Conservation (phyloP, 2,329 filamentous ascomycete genomes). For the Cladophialophora bantiana region DNA sequence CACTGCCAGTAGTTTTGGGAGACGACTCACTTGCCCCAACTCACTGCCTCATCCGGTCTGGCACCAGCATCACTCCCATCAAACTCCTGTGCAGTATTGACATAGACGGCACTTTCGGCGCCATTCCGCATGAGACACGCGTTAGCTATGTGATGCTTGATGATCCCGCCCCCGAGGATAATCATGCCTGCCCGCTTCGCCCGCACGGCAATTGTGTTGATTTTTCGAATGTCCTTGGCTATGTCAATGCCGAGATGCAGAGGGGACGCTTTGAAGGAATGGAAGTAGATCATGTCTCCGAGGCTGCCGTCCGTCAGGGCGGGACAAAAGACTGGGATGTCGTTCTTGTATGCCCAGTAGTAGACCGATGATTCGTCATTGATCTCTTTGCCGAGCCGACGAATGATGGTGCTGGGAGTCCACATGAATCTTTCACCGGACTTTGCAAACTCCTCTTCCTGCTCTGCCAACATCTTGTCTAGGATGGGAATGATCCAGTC, state of each 20-base stretch:
- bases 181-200: conserved; percentile 94
- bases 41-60: conserved; percentile 93
- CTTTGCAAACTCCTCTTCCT: conserved; percentile 76
- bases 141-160: conserved; percentile 99
- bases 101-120: conserved; percentile 94
- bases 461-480: conserved; percentile 92
- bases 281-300: conserved; percentile 98
- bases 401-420: conserved; percentile 93
- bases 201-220: conserved; percentile 89
- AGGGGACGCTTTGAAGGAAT: conserved; percentile 90
- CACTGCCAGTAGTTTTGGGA: conserved; percentile 65
- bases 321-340: conserved; percentile 96
- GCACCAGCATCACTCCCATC: conserved; percentile 97
- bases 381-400: conserved; percentile 89
- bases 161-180: conserved; percentile 88
- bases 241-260: conserved; percentile 84
- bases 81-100: conserved; percentile 97
- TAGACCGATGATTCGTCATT: conserved; percentile 90
- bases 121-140: conserved; percentile 97
- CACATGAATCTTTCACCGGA: conserved; percentile 76
- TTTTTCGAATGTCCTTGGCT: conserved; percentile 87
- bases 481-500: conserved; percentile 97
- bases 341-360: conserved; percentile 97
- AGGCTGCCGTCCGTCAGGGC: conserved; percentile 93
- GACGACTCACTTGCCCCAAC: conserved; percentile 79